A percentile compares a stretch with the other conserved stretches of the same genome.
phyloP scores from a whole-genome alignment of 2,329 filamentous ascomycete genomes.

The Cordyceps sp. region DNA sequence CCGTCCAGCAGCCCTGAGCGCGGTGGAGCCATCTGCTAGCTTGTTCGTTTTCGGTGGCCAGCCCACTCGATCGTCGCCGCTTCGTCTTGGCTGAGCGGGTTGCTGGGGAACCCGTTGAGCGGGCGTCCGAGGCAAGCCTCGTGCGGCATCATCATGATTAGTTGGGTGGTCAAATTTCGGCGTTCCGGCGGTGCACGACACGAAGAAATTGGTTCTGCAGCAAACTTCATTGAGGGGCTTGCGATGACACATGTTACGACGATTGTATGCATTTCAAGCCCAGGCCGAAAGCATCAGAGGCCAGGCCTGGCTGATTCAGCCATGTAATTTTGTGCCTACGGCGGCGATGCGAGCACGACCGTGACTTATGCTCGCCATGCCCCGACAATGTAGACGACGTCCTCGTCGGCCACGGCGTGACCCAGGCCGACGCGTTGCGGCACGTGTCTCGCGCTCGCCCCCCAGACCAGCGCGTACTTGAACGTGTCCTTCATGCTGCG shows the following conservation, averaged over 20 bases:
- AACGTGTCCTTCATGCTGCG: conserved; percentile 92
- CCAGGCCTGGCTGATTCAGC: neutral
- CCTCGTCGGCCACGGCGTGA: conserved; percentile 59
- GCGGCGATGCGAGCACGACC: no score
- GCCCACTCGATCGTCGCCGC: no score
- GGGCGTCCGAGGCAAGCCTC: no score
- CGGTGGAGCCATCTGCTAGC: no score
- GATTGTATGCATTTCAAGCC: conserved; percentile 3
- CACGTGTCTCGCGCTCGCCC: conserved; percentile 84
- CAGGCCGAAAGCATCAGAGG: neutral
- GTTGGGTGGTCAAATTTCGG: conserved; percentile 1
- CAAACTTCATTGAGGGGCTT: conserved; percentile 6
- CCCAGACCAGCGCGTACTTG: conserved; percentile 98
- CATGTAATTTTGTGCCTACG: conserved; percentile 1
- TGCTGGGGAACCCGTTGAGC: no score
- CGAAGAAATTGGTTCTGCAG: neutral
- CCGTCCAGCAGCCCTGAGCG: no score
- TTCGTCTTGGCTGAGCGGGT: no score
- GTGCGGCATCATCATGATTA: no score
- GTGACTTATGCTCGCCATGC: conserved; percentile 40
- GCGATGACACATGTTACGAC: conserved; percentile 13
- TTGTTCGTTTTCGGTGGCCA: no score
- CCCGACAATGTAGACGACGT: conserved; percentile 52
- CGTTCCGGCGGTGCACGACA: no score
- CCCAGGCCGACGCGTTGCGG: conserved; percentile 81